Conservation (phyloP, 2,329 filamentous ascomycete genomes). For the Phialophora expanda region DNA sequence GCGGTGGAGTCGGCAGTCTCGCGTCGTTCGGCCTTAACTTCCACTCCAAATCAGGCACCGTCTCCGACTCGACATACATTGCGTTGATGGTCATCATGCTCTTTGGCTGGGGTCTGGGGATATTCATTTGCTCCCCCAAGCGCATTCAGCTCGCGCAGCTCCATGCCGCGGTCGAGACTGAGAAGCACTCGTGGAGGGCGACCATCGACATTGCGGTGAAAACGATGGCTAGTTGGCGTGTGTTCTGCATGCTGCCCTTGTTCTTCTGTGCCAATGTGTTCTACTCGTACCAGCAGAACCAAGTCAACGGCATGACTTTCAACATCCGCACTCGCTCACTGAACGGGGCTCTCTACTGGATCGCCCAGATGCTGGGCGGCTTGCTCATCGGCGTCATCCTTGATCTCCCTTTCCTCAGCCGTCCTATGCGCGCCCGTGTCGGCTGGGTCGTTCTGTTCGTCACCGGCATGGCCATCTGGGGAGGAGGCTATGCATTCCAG, state of each 20-base stretch:
- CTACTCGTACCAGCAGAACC: constrained; percentile 72
- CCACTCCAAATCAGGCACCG: constrained; percentile 51
- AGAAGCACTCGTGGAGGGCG: constrained; percentile 48
- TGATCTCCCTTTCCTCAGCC: constrained; percentile 52
- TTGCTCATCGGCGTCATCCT: constrained; percentile 55
- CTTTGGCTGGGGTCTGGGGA: constrained; percentile 55
- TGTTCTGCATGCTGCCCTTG: constrained; percentile 72
- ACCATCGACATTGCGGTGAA: constrained; percentile 44
- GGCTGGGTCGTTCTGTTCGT: constrained; percentile 56
- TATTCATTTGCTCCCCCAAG: constrained; percentile 57
- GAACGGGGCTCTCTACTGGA: constrained; percentile 62
- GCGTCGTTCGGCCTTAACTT: constrained; percentile 55
- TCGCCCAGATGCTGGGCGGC: constrained; percentile 62
- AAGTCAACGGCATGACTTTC: constrained; percentile 59
- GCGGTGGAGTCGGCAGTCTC: constrained; percentile 77
- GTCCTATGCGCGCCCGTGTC: constrained; percentile 54
- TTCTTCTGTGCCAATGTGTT: constrained; percentile 74
- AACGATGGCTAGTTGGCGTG: constrained; percentile 55
- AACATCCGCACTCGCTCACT: constrained; percentile 62
- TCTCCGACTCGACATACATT: constrained; percentile 60
- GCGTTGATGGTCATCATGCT: constrained; percentile 75
- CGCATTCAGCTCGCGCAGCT: constrained; percentile 50
- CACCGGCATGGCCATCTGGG: constrained; percentile 61
- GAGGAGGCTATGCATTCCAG: constrained; percentile 70
- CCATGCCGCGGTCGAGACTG: constrained; percentile 46